These are phyloP conservation scores for Kandelia obovata DNA, from an alignment of 345 rosid species.

Conservation along the genomic window DNA sequence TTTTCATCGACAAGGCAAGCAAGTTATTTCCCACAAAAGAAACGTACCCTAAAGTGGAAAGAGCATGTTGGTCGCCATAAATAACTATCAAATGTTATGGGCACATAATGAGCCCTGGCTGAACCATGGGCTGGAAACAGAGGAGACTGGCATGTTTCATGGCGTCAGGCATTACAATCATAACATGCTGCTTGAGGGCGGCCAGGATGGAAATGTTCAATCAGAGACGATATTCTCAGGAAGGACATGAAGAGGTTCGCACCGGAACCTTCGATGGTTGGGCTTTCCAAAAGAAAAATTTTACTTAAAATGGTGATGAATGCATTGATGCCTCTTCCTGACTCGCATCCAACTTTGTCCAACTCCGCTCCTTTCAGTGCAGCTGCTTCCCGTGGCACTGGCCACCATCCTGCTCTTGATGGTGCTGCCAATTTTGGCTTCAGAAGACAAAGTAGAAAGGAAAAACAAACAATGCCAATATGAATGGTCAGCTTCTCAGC, in stretches of 20 bases:
- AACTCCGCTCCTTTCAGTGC: slow-evolving; percentile 14
- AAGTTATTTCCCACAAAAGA: no score
- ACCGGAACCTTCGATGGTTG: slow-evolving; percentile 30
- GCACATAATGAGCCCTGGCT: slow-evolving; percentile 58
- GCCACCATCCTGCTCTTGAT: slow-evolving; percentile 10
- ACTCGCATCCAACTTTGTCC: slow-evolving; percentile 30
- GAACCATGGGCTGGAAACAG: slow-evolving; percentile 39
- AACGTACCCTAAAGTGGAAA: no score
- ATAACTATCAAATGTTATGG: slow-evolving; percentile 61
- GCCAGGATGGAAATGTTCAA: slow-evolving; percentile 38
- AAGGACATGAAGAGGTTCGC: slow-evolving; percentile 31
- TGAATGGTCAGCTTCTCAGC: no score
- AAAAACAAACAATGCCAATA: no score
- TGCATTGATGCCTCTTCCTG: slow-evolving; percentile 34
- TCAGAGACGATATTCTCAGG: slow-evolving; percentile 29
- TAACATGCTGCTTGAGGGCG: slow-evolving; percentile 32
- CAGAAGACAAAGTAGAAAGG: no score
- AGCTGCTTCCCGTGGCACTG: not conserved
- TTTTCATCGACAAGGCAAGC: no score
- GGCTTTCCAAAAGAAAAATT: slow-evolving; percentile 34
- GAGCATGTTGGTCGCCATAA: slow-evolving; percentile 37
- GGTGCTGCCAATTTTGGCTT: not conserved
- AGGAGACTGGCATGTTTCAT: slow-evolving; percentile 34
- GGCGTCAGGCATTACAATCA: slow-evolving; percentile 31
- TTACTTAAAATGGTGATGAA: slow-evolving; percentile 40